Percentiles rank a stretch among this genome's conserved stretches.
These are phyloP conservation scores for Hylodesmum podocarpum DNA, from an alignment of 306 rosid genomes.

Conservation along the genomic window DNA sequence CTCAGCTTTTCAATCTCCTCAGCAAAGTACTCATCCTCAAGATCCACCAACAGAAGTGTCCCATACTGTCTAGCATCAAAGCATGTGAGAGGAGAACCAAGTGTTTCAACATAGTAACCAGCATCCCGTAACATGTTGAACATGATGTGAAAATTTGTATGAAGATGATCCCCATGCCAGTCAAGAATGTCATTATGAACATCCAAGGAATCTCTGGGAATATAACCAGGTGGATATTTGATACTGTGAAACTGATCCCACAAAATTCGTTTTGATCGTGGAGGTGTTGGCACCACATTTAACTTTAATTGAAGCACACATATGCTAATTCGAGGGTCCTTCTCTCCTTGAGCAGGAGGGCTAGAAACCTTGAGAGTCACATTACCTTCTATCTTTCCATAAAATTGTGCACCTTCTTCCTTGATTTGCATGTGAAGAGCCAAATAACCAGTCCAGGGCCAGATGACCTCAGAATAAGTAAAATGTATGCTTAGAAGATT, in stretches of 20 bases:
- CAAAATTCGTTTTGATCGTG: constrained; percentile 76
- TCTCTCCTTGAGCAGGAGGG: constrained; percentile 84
- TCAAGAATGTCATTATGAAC: constrained; percentile 98
- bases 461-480: constrained; percentile 76
- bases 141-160: constrained; percentile 94
- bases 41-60: constrained; percentile 92
- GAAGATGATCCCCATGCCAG: constrained; percentile 99
- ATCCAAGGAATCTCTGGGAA: constrained; percentile 96
- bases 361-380: constrained; percentile 80
- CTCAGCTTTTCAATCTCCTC: constrained; percentile 96
- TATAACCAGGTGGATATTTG: constrained; percentile 97
- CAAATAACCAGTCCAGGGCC: constrained; percentile 99
- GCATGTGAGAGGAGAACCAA: constrained; percentile 95
- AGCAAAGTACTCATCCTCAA: constrained; percentile 88
- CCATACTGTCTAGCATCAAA: constrained; percentile 92
- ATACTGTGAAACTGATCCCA: constrained; percentile 99
- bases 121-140: constrained; percentile 92
- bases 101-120: constrained; percentile 85
- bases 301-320: constrained; percentile 90
- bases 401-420: constrained; percentile 88
- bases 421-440: constrained; percentile 96
- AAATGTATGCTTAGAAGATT: constrained; percentile 92
- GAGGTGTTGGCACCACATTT: constrained; percentile 87
- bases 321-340: constrained; percentile 46
- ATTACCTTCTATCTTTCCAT: constrained; percentile 90